phyloP scores from a whole-genome alignment of 202 grass and related monocot genomes.

The Panicum virgatum region DNA sequence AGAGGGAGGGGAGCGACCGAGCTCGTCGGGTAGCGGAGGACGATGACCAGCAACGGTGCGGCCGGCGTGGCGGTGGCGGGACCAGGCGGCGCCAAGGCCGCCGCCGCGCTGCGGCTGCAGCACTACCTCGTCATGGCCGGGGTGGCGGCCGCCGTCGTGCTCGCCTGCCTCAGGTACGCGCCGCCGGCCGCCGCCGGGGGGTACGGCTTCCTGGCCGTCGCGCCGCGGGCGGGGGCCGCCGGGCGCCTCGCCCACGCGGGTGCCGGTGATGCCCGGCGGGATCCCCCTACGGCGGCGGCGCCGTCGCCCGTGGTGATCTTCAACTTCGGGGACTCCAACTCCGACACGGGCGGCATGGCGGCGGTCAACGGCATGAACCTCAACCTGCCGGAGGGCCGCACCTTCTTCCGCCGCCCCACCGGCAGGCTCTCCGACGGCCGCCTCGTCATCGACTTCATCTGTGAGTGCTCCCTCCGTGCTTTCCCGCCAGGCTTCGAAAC shows the following conservation, averaged over 20 bases:
- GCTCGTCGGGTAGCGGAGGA: not conserved
- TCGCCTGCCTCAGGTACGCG: conserved; percentile 50
- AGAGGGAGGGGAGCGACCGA: too few relatives aligned
- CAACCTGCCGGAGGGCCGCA: conserved; percentile 60
- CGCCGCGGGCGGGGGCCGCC: not conserved
- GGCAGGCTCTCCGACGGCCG: conserved; percentile 79
- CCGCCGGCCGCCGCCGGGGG: conserved; percentile 31
- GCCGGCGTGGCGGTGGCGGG: not conserved
- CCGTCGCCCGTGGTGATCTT: conserved; percentile 50
- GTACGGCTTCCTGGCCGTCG: not conserved
- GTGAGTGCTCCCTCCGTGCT: conserved; percentile 30
- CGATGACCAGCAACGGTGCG: not conserved
- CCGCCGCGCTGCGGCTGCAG: conserved; percentile 36
- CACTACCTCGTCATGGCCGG: conserved; percentile 48
- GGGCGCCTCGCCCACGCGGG: not conserved
- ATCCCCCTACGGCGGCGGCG: not conserved
- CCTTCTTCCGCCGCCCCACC: conserved; percentile 66
- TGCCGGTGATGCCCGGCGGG: too few relatives aligned
- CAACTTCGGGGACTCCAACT: conserved; percentile 96
- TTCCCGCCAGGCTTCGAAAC: not conserved
- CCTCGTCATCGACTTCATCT: conserved; percentile 90
- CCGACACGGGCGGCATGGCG: conserved; percentile 86
- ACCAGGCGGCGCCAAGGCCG: conserved; percentile 14
- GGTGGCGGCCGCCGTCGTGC: not conserved
- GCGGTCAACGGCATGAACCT: conserved; percentile 58